These are phyloP conservation scores for Heteromeles arbutifolia DNA, from an alignment of 306 rosid genomes.

Conservation along the genomic window DNA sequence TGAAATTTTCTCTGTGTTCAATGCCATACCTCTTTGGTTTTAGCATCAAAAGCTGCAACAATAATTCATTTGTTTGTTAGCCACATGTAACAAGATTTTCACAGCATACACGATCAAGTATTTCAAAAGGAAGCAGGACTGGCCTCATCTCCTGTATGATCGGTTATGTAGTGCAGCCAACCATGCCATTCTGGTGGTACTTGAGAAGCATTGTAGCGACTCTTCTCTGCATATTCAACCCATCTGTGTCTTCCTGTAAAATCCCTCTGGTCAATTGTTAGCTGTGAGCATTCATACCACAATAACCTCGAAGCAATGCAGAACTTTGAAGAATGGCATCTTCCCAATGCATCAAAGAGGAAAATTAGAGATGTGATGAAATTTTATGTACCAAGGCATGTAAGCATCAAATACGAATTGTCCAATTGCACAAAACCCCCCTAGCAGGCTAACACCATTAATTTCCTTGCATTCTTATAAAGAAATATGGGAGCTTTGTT, in stretches of 20 bases:
- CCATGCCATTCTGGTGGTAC: slow-evolving; percentile 99
- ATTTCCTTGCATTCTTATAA: not conserved
- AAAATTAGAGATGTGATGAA: not conserved
- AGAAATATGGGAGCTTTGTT: not conserved
- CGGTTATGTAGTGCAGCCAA: slow-evolving; percentile 90
- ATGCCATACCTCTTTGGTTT: slow-evolving; percentile 76
- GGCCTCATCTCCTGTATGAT: slow-evolving; percentile 96
- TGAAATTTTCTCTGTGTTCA: slow-evolving; percentile 79
- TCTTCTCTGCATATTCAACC: slow-evolving; percentile 96
- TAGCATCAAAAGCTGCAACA: slow-evolving; percentile 77
- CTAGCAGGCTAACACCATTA: not conserved
- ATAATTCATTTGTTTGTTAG: slow-evolving; percentile 2
- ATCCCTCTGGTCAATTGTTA: slow-evolving; percentile 1
- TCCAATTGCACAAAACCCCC: too few species aligned
- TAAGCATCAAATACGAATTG: not conserved
- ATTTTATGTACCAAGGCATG: not conserved
- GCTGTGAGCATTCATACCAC: slow-evolving; percentile 1
- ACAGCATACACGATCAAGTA: slow-evolving; percentile 4
- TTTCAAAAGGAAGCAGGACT: slow-evolving; percentile 9
- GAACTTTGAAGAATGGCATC: not conserved
- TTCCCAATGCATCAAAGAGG: not conserved
- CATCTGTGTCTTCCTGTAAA: slow-evolving; percentile 95
- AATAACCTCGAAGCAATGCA: not conserved
- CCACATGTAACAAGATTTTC: not conserved
- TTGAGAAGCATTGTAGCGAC: slow-evolving; percentile 94